Percentiles rank a stretch among this genome's conserved stretches.
phyloP scores from a whole-genome alignment of 2,329 filamentous ascomycete species.

The Paramyrothecium roridum region DNA sequence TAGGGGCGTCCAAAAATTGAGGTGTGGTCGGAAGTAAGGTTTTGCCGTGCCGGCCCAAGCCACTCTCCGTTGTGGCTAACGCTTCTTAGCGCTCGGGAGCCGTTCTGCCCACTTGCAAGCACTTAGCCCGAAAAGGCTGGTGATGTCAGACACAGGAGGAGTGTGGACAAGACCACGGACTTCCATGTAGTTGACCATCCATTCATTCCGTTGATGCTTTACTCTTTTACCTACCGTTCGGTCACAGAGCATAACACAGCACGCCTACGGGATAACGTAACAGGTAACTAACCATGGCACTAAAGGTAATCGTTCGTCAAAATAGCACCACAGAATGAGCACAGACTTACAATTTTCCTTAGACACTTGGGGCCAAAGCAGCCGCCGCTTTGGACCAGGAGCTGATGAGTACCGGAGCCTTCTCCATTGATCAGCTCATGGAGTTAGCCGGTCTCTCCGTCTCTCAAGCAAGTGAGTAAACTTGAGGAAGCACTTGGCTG shows the following conservation, averaged over 20 bases:
- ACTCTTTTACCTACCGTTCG: no score
- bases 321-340: no score
- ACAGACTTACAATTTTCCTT: not conserved
- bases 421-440: conserved; percentile 96
- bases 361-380: conserved; percentile 86
- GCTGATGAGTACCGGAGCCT: conserved; percentile 84
- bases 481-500: not conserved
- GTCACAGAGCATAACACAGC: no score
- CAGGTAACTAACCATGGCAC: not conserved
- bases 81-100: no score
- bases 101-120: no score
- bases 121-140: not conserved
- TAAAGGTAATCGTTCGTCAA: not conserved
- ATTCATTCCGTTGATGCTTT: no score
- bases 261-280: no score
- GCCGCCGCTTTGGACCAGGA: conserved; percentile 89
- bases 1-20: conserved; percentile 10
- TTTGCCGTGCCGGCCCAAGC: conserved; percentile 32
- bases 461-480: conserved; percentile 72
- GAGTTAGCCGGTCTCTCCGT: conserved; percentile 91
- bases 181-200: no score
- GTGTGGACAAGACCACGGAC: not conserved
- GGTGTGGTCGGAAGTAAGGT: conserved; percentile 29
- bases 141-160: conserved; percentile 5
- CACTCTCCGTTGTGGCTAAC: not conserved